Evolutionary conservation across 441 rosid species (phyloP).

Genomic region (Jatropha podagrica): DNA sequence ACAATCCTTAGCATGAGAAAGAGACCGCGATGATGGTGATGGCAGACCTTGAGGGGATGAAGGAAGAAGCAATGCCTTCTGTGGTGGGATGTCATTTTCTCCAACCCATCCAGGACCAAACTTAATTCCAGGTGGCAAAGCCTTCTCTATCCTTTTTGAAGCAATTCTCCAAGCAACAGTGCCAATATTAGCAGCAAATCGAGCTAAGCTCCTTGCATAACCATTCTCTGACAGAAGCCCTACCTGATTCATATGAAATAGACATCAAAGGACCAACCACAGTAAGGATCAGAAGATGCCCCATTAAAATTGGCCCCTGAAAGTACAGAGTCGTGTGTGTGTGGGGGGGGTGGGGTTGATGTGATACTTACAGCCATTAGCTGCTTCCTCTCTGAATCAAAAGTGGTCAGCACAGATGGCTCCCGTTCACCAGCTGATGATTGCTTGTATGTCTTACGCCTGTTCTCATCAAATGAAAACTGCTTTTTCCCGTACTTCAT

Average conservation of each 20-base stretch:
- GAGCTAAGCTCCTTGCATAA: conserved; percentile 73
- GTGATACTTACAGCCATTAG: conserved; percentile 72
- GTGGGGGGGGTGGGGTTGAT: not conserved
- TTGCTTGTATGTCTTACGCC: conserved; percentile 62
- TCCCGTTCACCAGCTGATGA: conserved; percentile 41
- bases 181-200: conserved; percentile 72
- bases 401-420: conserved; percentile 76
- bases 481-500: conserved; percentile 54
- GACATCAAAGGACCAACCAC: conserved; percentile 21
- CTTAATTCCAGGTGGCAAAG: conserved; percentile 51
- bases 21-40: conserved; percentile 21
- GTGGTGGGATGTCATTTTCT: conserved; percentile 51
- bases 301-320: conserved; percentile 11
- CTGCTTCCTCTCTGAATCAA: conserved; percentile 83
- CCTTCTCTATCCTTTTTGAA: conserved; percentile 43
- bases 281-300: not conserved
- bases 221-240: conserved; percentile 64
- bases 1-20: conserved; percentile 25
- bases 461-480: conserved; percentile 58
- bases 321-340: conserved; percentile 9
- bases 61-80: conserved; percentile 22
- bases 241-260: conserved; percentile 46
- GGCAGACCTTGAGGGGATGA: conserved; percentile 24
- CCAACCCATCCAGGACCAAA: conserved; percentile 89
- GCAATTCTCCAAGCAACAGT: conserved; percentile 69